phyloP scores from a whole-genome alignment of 2,329 filamentous ascomycete species.

The Dothidotthia symphoricarpi region DNA sequence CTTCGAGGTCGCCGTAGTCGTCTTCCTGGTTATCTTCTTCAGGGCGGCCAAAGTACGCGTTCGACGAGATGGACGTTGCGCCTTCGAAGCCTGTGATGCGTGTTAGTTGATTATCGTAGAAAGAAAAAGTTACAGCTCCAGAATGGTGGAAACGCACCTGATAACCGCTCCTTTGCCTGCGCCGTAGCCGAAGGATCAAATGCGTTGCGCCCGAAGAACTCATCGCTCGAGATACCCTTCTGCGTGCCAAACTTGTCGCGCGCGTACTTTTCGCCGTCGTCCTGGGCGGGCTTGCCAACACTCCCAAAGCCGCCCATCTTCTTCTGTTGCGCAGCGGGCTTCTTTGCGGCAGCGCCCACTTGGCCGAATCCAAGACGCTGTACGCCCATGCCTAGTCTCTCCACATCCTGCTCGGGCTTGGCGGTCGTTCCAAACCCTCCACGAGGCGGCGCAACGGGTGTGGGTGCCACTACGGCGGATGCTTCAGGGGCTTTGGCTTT shows the following conservation, averaged over 20 bases:
- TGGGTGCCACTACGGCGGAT: slow-evolving; percentile 69
- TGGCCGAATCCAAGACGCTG: slow-evolving; percentile 85
- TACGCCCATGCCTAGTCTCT: slow-evolving; percentile 86
- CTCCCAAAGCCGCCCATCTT: slow-evolving; percentile 88
- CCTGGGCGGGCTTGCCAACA: slow-evolving; percentile 66
- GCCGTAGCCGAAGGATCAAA: slow-evolving; percentile 78
- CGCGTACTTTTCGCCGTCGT: slow-evolving; percentile 78
- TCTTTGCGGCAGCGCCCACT: slow-evolving; percentile 60
- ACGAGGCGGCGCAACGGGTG: slow-evolving; percentile 67
- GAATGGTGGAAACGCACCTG: slow-evolving; percentile 51
- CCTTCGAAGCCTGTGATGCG: slow-evolving; percentile 72
- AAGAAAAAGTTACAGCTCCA: too few relatives aligned
- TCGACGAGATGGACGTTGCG: slow-evolving; percentile 87
- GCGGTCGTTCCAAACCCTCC: slow-evolving; percentile 62
- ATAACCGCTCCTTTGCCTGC: slow-evolving; percentile 83
- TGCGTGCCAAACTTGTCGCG: slow-evolving; percentile 85
- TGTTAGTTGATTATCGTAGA: slow-evolving; percentile 8
- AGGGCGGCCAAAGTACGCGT: slow-evolving; percentile 93
- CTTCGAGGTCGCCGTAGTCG: slow-evolving; percentile 86
- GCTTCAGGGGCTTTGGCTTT: slow-evolving; percentile 47
- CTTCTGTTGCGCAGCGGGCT: slow-evolving; percentile 62
- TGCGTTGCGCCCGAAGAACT: slow-evolving; percentile 90
- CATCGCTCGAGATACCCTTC: slow-evolving; percentile 96
- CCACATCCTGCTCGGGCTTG: slow-evolving; percentile 66
- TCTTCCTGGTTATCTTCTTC: slow-evolving; percentile 73